Evolutionary conservation across 208 protist genomes (phyloP).

Genomic region (Wallacemonas sp.): DNA sequence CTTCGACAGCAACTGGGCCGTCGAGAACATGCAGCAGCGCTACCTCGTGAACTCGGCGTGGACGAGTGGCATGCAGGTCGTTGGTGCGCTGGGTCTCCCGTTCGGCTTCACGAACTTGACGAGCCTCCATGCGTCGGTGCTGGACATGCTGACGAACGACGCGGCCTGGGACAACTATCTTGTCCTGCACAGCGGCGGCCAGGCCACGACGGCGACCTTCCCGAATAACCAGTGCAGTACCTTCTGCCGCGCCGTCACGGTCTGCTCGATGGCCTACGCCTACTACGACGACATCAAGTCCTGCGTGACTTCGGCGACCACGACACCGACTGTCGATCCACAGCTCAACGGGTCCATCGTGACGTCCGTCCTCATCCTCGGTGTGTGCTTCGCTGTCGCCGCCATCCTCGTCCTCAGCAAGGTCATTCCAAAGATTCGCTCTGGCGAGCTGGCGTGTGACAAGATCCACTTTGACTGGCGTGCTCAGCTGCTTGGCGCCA

Average conservation of each 20-base stretch:
- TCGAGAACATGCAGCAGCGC: constrained; percentile 49
- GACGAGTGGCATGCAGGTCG: constrained; percentile 31
- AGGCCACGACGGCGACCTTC: constrained; percentile 30
- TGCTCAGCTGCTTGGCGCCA: constrained; percentile 44
- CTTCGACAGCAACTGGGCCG: constrained; percentile 33
- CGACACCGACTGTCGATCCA: constrained; percentile 18
- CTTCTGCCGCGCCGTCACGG: constrained; percentile 51
- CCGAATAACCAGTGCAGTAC: constrained; percentile 28
- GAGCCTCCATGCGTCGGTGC: constrained; percentile 20
- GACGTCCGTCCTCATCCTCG: constrained; percentile 50
- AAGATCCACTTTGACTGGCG: constrained; percentile 55
- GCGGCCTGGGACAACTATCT: constrained; percentile 48
- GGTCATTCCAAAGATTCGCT: constrained; percentile 32
- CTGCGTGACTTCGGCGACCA: constrained; percentile 32
- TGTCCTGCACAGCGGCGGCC: constrained; percentile 42
- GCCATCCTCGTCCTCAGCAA: constrained; percentile 24
- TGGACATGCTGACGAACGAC: constrained; percentile 28
- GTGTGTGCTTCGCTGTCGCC: constrained; percentile 23
- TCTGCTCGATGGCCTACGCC: constrained; percentile 55
- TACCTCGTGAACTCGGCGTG: constrained; percentile 37
- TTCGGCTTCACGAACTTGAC: constrained; percentile 27
- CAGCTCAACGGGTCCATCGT: constrained; percentile 39
- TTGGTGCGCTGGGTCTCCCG: constrained; percentile 27
- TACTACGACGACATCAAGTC: constrained; percentile 31
- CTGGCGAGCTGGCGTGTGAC: constrained; percentile 36